These are phyloP conservation scores for Pythium dissotocum DNA, from an alignment of 352 stramenopile genomes.

Conservation along the genomic window DNA sequence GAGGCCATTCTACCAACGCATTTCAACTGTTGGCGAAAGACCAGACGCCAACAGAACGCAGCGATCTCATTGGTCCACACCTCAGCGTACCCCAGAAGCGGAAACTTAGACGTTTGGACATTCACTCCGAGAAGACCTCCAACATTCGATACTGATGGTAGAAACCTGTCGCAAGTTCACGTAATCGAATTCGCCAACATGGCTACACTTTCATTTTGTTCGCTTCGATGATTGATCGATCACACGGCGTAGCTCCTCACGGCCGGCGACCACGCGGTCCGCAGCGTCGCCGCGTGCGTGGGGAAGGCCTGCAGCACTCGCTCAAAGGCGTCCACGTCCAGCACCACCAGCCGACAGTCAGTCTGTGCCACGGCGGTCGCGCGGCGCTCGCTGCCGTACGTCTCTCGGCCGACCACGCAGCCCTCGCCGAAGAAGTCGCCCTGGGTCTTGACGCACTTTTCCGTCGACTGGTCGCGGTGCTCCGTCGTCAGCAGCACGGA, in stretches of 20 bases:
- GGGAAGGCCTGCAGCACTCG: conserved; percentile 24
- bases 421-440: conserved; percentile 31
- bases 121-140: conserved; percentile 2
- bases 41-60: conserved; percentile 6
- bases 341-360: conserved; percentile 22
- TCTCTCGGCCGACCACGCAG: conserved; percentile 23
- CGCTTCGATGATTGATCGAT: neutral
- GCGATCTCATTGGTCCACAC: conserved; percentile 8
- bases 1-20: conserved; percentile 28
- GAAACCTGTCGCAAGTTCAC: neutral
- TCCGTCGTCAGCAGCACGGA: conserved; percentile 19
- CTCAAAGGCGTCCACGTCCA: conserved; percentile 24
- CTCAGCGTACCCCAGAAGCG: conserved; percentile 1
- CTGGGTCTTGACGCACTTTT: conserved; percentile 18
- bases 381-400: conserved; percentile 21
- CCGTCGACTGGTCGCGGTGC: conserved; percentile 12
- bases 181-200: neutral
- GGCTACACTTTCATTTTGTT: neutral
- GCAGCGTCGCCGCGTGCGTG: conserved; percentile 21
- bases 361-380: conserved; percentile 25
- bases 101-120: conserved; percentile 14
- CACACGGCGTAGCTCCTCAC: conserved; percentile 18
- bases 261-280: conserved; percentile 18
- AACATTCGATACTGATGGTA: neutral
- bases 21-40: neutral